These are phyloP conservation scores for Aplosporella prunicola DNA, from an alignment of 2,329 filamentous ascomycete species.

Conservation along the genomic window DNA sequence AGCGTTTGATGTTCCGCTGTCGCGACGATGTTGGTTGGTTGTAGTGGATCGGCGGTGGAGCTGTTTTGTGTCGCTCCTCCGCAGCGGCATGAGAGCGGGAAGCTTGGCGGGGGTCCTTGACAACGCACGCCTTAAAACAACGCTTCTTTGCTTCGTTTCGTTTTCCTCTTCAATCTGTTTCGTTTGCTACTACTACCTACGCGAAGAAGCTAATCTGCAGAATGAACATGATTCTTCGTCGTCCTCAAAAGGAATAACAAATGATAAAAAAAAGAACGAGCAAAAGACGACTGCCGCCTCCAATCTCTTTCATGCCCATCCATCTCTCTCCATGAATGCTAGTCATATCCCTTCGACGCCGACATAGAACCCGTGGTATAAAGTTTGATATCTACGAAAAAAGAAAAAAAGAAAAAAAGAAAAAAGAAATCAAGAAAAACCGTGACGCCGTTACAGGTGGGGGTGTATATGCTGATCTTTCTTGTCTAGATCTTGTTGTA, in stretches of 20 bases:
- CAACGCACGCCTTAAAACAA: not conserved
- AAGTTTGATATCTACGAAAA: too few species aligned
- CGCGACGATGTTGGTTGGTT: not conserved
- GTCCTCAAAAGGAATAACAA: not conserved
- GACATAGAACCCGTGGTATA: not conserved
- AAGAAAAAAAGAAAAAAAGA: not conserved
- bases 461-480: not conserved
- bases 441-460: not conserved
- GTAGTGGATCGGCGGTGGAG: slow-evolving; percentile 9
- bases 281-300: too few species aligned
- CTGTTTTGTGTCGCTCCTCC: not conserved
- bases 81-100: not conserved
- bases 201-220: not conserved
- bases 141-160: not conserved
- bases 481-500: slow-evolving; percentile 9
- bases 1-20: slow-evolving; percentile 1
- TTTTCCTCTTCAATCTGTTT: not conserved
- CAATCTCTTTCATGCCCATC: slow-evolving; percentile 1
- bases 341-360: too few species aligned
- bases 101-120: slow-evolving; percentile 2
- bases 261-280: not conserved
- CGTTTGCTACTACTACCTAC: not conserved
- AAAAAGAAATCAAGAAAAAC: slow-evolving; percentile 2
- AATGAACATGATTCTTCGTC: too few species aligned
- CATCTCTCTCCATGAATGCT: too few species aligned